These are phyloP conservation scores for Fagopyrum homotropicum DNA, from an alignment of 148 eudicot species.

Conservation along the genomic window DNA sequence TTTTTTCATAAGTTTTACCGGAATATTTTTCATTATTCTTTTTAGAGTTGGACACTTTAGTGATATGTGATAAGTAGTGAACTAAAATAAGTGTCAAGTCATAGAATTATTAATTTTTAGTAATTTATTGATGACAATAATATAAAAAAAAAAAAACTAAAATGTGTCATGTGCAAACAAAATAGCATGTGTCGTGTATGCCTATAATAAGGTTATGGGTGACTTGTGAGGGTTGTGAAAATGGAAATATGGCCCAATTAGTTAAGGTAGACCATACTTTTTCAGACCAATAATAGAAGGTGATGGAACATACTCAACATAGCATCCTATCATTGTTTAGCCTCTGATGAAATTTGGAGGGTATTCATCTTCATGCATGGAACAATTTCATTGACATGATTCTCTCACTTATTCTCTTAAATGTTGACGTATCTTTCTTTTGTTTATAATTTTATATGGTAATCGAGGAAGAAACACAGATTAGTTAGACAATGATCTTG, in stretches of 20 bases:
- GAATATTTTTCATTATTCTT: too few species aligned
- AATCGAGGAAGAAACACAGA: background rate
- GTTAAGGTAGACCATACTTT: constrained; percentile 32
- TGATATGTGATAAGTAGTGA: too few species aligned
- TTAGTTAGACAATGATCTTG: background rate
- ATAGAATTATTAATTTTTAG: too few species aligned
- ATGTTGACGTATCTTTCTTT: background rate
- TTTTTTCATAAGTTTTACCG: too few species aligned
- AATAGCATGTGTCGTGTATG: constrained; percentile 53
- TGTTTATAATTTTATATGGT: background rate
- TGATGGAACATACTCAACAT: background rate
- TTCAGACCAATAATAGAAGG: constrained; percentile 9
- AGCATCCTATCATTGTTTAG: background rate
- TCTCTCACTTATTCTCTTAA: background rate
- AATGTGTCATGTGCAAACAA: background rate
- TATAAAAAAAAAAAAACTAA: too few species aligned
- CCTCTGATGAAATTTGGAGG: background rate
- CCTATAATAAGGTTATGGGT: constrained; percentile 10
- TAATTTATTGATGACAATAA: too few species aligned
- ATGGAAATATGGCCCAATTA: constrained; percentile 19
- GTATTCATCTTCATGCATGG: background rate
- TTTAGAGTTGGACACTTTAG: too few species aligned
- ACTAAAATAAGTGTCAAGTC: too few species aligned
- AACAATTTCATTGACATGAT: background rate
- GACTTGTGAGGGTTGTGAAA: background rate